Conservation (phyloP, 2,329 filamentous ascomycete species). For the Fusarium sp. region DNA sequence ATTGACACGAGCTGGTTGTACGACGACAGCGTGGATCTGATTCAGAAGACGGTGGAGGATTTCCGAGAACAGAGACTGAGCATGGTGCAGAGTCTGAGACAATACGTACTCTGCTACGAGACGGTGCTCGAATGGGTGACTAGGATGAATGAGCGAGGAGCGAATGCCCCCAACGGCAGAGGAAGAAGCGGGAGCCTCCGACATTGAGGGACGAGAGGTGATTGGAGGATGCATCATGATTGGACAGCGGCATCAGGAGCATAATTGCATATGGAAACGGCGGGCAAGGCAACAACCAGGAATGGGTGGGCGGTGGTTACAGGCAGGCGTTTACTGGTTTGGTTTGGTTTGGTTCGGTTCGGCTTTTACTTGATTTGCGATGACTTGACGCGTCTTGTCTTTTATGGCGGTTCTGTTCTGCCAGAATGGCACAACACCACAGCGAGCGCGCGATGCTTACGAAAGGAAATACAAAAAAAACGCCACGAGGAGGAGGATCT, state of each 20-base stretch:
- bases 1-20: constrained; percentile 73
- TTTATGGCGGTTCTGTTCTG: not conserved
- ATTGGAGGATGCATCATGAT: constrained; percentile 24
- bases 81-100: constrained; percentile 95
- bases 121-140: constrained; percentile 88
- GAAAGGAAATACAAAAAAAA: constrained; percentile 31
- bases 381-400: not conserved
- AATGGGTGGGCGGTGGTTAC: constrained; percentile 2
- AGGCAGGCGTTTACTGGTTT: constrained; percentile 35
- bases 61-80: constrained; percentile 89
- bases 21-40: constrained; percentile 78
- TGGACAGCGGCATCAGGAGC: constrained; percentile 23
- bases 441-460: constrained; percentile 32
- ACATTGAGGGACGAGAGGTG: constrained; percentile 21
- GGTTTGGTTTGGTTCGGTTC: not conserved
- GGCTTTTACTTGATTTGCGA: not conserved
- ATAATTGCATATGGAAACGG: constrained; percentile 31
- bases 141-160: constrained; percentile 54
- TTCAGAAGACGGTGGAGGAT: constrained; percentile 89
- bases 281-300: constrained; percentile 23
- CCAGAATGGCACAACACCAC: constrained; percentile 9
- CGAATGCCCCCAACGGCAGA: constrained; percentile 32
- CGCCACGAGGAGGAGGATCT: not conserved
- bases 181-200: constrained; percentile 48
- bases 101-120: constrained; percentile 97